Evolutionary conservation across 176 grass and related monocot genomes (phyloP), one percentile per base, ranked within the genome.

Genomic region (Cocos nucifera): DNA sequence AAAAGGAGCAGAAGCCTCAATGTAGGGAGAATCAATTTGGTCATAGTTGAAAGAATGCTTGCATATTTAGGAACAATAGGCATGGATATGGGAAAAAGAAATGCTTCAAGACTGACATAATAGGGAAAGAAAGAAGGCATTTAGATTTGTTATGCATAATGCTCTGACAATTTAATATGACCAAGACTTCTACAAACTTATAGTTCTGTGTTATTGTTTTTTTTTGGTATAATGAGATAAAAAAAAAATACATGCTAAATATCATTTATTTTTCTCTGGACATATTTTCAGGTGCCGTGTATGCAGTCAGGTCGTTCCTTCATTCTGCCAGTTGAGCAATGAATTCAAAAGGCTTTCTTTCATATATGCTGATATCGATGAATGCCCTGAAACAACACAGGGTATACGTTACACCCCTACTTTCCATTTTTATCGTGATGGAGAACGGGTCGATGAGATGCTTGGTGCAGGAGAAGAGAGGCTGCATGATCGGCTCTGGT

Each of bases 401-500:
- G 82, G 49, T 51, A 86, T 98, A 59, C 69, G 84, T n/a, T 97
- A 91, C 69, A 97, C 87, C 12, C 87, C 93, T 1, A 91, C 84
- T 14, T 97, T 97, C 62, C 87, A 88, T 50, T 97, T 97, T 17
- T 91, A 79, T 53, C 70, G 81, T 49, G 81, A 80, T 53, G 87
- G 93, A 71, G 87, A 98, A 68, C 91, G 58, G 59, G 87, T 92
- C 9, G 93, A 92, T 76, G 84, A 91, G 76, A 98, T 92, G 87
- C 67, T 88, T 53, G 87, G 84, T 21, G 57, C 73, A 58, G 93
- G 93, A 61, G 93, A 98, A 62, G 75, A 92, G 70, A 88, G 84
- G 58, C 58, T 92, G 17, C 87, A 69, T 54, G 93, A 98, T 70
- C 76, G 87, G 58, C 60, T 98, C 69, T 98, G 93, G 93, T 50